These are phyloP conservation scores for Nakazawaea wyomingensis DNA, from an alignment of 805 yeast genomes.

Conservation along the genomic window DNA sequence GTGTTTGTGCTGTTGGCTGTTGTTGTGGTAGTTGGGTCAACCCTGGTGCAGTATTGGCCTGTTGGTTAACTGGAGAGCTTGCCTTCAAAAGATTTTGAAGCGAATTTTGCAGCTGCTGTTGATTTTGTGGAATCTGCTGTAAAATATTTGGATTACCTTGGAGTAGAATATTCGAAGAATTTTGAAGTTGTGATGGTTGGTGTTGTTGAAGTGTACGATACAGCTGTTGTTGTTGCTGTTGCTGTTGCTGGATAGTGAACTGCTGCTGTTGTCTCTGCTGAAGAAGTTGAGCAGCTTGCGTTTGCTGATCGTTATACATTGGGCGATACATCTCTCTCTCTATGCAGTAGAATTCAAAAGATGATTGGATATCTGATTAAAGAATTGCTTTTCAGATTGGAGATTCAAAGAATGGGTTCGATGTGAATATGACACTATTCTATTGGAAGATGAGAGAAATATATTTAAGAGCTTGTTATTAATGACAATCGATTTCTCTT, in stretches of 20 bases:
- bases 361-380: too few species aligned
- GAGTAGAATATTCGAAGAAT: slow-evolving; percentile 14
- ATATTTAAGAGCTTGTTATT: too few species aligned
- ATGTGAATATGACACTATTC: too few species aligned
- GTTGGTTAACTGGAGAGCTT: slow-evolving; percentile 5
- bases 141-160: slow-evolving; percentile 13
- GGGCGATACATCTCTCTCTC: slow-evolving; percentile 10
- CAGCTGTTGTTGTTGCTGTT: slow-evolving; percentile 14
- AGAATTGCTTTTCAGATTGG: too few species aligned
- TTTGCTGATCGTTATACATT: slow-evolving; percentile 13
- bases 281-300: slow-evolving; percentile 14
- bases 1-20: slow-evolving; percentile 2
- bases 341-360: too few species aligned
- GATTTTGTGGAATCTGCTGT: slow-evolving; percentile 12
- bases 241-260: slow-evolving; percentile 18
- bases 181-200: slow-evolving; percentile 13
- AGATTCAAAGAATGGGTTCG: too few species aligned
- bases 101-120: slow-evolving; percentile 11
- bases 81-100: slow-evolving; percentile 3
- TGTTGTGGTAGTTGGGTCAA: slow-evolving; percentile 15
- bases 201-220: slow-evolving; percentile 16
- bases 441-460: too few species aligned
- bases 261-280: slow-evolving; percentile 18
- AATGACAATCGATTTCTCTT: too few species aligned
- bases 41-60: slow-evolving; percentile 14